phyloP scores from a whole-genome alignment of 2,329 filamentous ascomycete species.

The Curvularia hawaiiensis region DNA sequence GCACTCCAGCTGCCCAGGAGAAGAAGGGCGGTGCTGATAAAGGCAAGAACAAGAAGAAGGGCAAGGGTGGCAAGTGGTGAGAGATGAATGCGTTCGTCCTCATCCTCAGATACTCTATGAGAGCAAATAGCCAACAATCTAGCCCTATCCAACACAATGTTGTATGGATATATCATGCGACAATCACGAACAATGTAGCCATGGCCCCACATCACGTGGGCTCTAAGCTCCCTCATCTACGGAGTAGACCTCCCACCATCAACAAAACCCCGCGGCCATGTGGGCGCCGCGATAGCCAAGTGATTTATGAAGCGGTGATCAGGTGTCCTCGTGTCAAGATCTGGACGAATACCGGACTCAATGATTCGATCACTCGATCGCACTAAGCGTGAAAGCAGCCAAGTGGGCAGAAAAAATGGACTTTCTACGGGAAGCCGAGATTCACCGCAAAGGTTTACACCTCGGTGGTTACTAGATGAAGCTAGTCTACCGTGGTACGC shows the following conservation, averaged over 20 bases:
- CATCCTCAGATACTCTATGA: neutral
- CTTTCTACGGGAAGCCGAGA: constrained; percentile 16
- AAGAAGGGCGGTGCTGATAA: constrained; percentile 39
- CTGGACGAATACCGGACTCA: constrained; percentile 2
- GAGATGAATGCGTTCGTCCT: neutral
- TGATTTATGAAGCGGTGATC: neutral
- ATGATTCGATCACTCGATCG: neutral
- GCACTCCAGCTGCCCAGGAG: constrained; percentile 35
- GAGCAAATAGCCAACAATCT: neutral
- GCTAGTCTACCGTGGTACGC: constrained; percentile 1
- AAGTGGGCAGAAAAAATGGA: constrained; percentile 10
- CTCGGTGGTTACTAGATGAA: constrained; percentile 5
- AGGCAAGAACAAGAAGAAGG: constrained; percentile 46
- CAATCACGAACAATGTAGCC: constrained; percentile 4
- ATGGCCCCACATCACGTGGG: constrained; percentile 8
- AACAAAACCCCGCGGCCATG: neutral
- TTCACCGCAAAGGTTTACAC: constrained; percentile 12
- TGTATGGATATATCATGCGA: constrained; percentile 5
- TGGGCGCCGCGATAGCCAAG: neutral
- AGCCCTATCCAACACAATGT: neutral
- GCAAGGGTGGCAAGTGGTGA: constrained; percentile 43
- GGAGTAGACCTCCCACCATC: neutral
- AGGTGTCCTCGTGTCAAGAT: neutral
- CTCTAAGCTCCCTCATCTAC: constrained; percentile 14
- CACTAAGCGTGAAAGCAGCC: constrained; percentile 1